These are phyloP conservation scores for Curvularia sp. DNA, from an alignment of 2,329 filamentous ascomycete genomes.

Conservation along the genomic window DNA sequence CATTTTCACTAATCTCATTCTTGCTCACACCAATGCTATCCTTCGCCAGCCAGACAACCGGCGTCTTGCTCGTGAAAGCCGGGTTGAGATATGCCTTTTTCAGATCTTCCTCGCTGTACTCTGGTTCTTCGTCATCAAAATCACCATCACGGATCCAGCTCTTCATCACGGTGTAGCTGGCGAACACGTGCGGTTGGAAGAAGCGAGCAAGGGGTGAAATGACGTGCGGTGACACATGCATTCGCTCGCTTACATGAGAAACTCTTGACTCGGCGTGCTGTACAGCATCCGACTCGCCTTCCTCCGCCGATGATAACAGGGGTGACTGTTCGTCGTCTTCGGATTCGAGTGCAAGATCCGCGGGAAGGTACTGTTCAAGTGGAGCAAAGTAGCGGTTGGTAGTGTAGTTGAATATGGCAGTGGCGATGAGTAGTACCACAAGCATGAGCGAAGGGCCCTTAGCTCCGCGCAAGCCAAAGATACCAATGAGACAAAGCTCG, in stretches of 20 bases:
- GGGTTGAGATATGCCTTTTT: conserved; percentile 48
- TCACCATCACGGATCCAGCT: conserved; percentile 43
- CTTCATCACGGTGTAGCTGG: conserved; percentile 45
- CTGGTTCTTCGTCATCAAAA: conserved; percentile 40
- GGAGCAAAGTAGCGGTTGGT: conserved; percentile 47
- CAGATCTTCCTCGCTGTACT: conserved; percentile 44
- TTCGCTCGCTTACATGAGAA: conserved; percentile 35
- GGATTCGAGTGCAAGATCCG: conserved; percentile 37
- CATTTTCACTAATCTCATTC: conserved; percentile 41
- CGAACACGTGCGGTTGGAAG: conserved; percentile 47
- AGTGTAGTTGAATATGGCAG: conserved; percentile 43
- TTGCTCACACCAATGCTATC: conserved; percentile 45
- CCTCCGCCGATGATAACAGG: conserved; percentile 41
- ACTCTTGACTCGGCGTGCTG: conserved; percentile 32
- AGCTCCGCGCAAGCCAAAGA: conserved; percentile 64
- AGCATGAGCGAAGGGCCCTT: conserved; percentile 46
- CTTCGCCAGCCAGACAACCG: conserved; percentile 44
- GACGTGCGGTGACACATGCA: conserved; percentile 33
- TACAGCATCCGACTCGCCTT: conserved; percentile 36
- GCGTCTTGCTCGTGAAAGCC: conserved; percentile 43
- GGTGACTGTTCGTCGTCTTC: conserved; percentile 40
- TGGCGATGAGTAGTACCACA: conserved; percentile 40
- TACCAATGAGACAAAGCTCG: conserved; percentile 81
- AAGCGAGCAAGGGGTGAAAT: conserved; percentile 43
- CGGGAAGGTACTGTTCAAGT: conserved; percentile 46